Base-by-base conservation (phyloP, 495 filamentous ascomycete species). In the Xylaria cubensis region DNA sequence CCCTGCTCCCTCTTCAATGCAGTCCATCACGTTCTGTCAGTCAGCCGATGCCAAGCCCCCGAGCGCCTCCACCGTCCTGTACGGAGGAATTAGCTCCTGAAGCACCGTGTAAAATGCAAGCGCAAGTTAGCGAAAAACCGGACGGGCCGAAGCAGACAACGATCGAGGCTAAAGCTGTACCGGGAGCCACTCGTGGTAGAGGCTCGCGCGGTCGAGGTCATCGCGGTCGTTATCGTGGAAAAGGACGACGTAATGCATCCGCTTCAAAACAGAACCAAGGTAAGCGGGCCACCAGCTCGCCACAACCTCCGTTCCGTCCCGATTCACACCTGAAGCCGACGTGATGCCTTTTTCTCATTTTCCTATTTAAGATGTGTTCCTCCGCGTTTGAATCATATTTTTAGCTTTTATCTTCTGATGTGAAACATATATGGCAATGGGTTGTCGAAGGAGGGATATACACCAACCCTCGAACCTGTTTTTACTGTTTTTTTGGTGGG, bases 21-120 rank as follows among this genome's bases (percentile, higher is more conserved):
- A 79, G 76, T 56, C 76, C 77, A 34, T 58, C 74, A 41, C 77
- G 77, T 17, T 76, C 75, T 24, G 73, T 75, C 44, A 79, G 77
- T 56, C 77, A 79, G 65, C 75, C 77, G 17, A 19, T 75, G 21
- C 75, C 77, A 26, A 73, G 67, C 26, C 73, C 71, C n/a, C 77
- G 69, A 32, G 62, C 66, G 44, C 42, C 63, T 4, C 26, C 64
- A 24, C 53, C 51, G 13, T 32, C 64, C 7, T 9, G 15, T 61
- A n/a, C 5, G 13, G n/a, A 72, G 50, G 53, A 67, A n/a, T 12
- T 50, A 15, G 24, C 48, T 41, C n/a, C 46, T 56, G 62, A 56
- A 71, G 50, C n/a, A 3, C 15, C 17, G 21, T 21, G n/a, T 26
- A 51, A 66, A 72, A 15, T 21, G 34, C 62, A 50, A 56, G 19